Conservation (phyloP, 2,329 filamentous ascomycete species). For the Sclerotinia subarctica region DNA sequence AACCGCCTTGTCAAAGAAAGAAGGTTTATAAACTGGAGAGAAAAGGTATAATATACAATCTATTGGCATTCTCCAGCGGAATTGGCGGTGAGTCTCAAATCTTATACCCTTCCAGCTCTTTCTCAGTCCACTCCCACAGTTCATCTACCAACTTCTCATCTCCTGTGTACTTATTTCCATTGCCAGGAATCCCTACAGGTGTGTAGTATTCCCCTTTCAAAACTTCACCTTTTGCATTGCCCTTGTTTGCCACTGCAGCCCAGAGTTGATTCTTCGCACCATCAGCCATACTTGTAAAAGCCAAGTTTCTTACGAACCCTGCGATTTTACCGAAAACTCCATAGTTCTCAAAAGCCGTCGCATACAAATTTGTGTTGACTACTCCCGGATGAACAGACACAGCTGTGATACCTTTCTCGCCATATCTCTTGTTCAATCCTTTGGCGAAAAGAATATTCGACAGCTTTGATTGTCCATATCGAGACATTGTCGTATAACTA, state of each 20-base stretch:
- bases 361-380: conserved; percentile 25
- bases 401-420: conserved; percentile 36
- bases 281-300: conserved; percentile 19
- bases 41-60: background rate
- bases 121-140: conserved; percentile 40
- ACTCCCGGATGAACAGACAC: conserved; percentile 44
- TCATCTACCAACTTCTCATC: conserved; percentile 36
- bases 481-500: conserved; percentile 15
- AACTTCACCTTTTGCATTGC: conserved; percentile 27
- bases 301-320: background rate
- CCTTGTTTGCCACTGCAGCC: conserved; percentile 35
- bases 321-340: conserved; percentile 11
- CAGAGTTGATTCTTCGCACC: conserved; percentile 46
- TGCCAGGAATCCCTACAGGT: conserved; percentile 39
- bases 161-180: conserved; percentile 28
- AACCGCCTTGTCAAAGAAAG: background rate
- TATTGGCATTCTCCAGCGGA: background rate
- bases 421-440: conserved; percentile 42
- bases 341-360: background rate
- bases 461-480: conserved; percentile 48
- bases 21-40: background rate
- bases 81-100: background rate
- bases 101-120: conserved; percentile 30
- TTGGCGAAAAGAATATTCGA: conserved; percentile 46
- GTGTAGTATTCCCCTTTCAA: conserved; percentile 41